phyloP scores from a whole-genome alignment of 257 asterid species.

The Gentiana macrophylla region DNA sequence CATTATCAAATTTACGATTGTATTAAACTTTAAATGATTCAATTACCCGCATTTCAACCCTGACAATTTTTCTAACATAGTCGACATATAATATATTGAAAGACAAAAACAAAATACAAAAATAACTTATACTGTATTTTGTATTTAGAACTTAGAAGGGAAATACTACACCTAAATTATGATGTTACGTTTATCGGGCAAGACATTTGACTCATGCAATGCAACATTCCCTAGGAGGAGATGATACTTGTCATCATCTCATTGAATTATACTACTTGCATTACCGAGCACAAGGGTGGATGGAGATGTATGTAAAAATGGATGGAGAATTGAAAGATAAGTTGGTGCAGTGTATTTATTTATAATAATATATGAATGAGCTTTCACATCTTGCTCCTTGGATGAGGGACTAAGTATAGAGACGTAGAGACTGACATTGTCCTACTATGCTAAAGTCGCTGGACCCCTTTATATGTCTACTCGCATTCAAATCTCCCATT shows the following conservation, averaged over 20 bases:
- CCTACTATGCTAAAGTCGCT: conserved; percentile 42
- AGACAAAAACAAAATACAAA: too few species aligned
- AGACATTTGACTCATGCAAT: neutral
- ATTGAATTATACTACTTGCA: neutral
- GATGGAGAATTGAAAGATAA: neutral
- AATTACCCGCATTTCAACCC: too few species aligned
- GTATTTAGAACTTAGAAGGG: too few species aligned
- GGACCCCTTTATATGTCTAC: conserved; percentile 48
- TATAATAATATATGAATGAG: conserved; percentile 19
- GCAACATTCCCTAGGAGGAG: neutral
- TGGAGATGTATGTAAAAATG: too few species aligned
- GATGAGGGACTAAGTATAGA: conserved; percentile 10
- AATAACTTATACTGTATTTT: too few species aligned
- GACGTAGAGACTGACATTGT: conserved; percentile 45
- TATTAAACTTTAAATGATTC: too few species aligned
- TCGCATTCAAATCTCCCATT: conserved; percentile 84
- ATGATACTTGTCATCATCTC: neutral
- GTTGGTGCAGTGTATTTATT: neutral
- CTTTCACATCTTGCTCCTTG: conserved; percentile 35
- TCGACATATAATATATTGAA: too few species aligned
- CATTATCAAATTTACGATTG: too few species aligned
- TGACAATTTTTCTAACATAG: too few species aligned
- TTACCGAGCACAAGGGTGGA: neutral
- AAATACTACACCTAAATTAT: neutral
- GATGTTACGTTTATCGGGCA: too few species aligned